These are phyloP conservation scores for Pisolithus microcarpus DNA, from an alignment of 768 basidiomycete genomes.

Conservation along the genomic window DNA sequence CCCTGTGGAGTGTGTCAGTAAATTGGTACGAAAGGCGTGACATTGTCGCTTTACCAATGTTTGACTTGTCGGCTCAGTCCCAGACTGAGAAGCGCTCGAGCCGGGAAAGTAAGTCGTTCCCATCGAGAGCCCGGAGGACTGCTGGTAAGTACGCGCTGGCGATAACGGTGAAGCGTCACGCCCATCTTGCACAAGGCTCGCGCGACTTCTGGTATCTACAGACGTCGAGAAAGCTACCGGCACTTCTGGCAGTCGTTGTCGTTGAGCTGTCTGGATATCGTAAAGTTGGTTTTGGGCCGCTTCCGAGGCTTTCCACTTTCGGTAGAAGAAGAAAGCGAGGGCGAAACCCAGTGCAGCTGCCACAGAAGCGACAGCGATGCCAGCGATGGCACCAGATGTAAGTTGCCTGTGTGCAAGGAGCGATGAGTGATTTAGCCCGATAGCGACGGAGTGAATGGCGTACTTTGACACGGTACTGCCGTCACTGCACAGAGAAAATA, in stretches of 20 bases:
- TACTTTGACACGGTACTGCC: conserved; percentile 6
- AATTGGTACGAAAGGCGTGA: no score
- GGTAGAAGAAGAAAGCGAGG: conserved; percentile 20
- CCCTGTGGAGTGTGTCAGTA: no score
- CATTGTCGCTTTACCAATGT: no score
- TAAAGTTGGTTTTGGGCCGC: conserved; percentile 10
- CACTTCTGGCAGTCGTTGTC: neutral
- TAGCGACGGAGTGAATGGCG: neutral
- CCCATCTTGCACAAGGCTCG: conserved; percentile 7
- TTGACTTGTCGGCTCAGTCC: no score
- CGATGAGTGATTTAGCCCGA: neutral
- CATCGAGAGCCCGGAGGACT: no score
- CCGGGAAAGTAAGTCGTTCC: no score
- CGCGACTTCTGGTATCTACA: conserved; percentile 11
- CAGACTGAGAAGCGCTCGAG: no score
- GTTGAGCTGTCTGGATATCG: conserved; percentile 7
- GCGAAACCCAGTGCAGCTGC: conserved; percentile 9
- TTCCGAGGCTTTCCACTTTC: conserved; percentile 22
- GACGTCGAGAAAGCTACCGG: conserved; percentile 17
- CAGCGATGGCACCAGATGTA: conserved; percentile 17
- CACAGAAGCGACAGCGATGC: conserved; percentile 12
- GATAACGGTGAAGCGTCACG: neutral
- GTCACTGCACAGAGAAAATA: neutral
- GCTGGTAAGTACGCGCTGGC: no score
- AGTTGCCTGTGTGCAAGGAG: conserved; percentile 9